Evolutionary conservation across 805 yeast species (phyloP), one percentile per base, ranked within the genome.

Genomic region (Pichia membranifaciens): DNA sequence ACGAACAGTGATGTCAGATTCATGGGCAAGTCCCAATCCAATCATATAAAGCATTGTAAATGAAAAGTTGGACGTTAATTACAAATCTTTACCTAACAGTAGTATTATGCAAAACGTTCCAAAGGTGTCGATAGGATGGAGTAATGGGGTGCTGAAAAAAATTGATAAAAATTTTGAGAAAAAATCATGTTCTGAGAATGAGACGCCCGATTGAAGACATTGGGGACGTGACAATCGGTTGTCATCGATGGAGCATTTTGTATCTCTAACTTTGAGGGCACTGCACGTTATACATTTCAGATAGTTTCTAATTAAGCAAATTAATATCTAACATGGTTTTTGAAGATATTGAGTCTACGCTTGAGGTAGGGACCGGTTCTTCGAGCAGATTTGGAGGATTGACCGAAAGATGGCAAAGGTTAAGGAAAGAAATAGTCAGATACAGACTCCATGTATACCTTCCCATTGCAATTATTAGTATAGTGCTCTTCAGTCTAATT

Each of bases 11-110:
- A 91, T 89, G 62, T 91, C 99, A 15, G 82, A 71, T 55, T 81
- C 93, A 60, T 89, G 82, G 3, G 96, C 87, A 41, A 91, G 76
- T 3, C 99, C 99, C 47, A 91, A 72, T 13, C 99, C 99, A 49
- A 91, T 80, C 52, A 91, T 75, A 64, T 91, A 93, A 40, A 91
- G 72, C 98, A 93, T 91, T 44, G 47, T 61, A n/a, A n/a, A n/a
- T n/a, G n/a, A n/a, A n/a, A n/a, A n/a, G n/a, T n/a, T n/a, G n/a
- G n/a, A n/a, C 12, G 9, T 4, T 29, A 6, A 15, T 36, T 17
- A 8, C 8, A n/a, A 36, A 36, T 36, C 41, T 4, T n/a, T n/a
- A n/a, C n/a, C n/a, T n/a, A n/a, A n/a, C n/a, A n/a, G n/a, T n/a
- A n/a, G n/a, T n/a, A n/a, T n/a, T n/a, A n/a, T n/a, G n/a, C n/a